phyloP scores from a whole-genome alignment of 2,329 filamentous ascomycete species.

The Sporothrix sp. region DNA sequence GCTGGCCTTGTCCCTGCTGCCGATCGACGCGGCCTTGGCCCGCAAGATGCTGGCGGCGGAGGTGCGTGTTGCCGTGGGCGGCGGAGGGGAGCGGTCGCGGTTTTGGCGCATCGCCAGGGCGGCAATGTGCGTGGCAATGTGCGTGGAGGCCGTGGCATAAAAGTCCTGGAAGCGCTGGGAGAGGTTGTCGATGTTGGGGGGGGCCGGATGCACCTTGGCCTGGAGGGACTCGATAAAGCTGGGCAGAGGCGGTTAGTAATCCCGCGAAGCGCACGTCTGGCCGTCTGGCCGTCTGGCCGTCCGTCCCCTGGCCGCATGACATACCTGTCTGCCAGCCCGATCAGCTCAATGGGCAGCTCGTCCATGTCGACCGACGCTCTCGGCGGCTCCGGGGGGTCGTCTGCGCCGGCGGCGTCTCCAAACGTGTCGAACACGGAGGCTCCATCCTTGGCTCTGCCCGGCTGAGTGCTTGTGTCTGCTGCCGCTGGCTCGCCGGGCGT shows the following conservation, averaged over 20 bases:
- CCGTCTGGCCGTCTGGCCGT: too few species aligned
- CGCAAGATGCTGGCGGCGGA: constrained; percentile 48
- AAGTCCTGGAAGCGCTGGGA: constrained; percentile 91
- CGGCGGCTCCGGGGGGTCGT: constrained; percentile 37
- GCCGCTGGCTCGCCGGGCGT: constrained; percentile 5
- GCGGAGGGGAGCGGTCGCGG: constrained; percentile 52
- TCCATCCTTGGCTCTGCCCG: constrained; percentile 18
- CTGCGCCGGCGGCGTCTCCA: constrained; percentile 30
- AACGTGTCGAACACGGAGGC: constrained; percentile 36
- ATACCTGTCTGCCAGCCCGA: constrained; percentile 81
- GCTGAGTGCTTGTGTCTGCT: not conserved
- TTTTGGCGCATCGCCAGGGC: constrained; percentile 65
- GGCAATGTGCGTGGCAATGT: constrained; percentile 80
- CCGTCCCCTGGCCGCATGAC: too few species aligned
- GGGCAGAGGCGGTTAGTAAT: not conserved
- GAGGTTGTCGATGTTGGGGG: constrained; percentile 72
- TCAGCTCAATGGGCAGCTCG: constrained; percentile 86
- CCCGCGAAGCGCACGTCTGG: too few species aligned
- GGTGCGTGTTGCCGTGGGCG: constrained; percentile 44
- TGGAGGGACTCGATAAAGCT: constrained; percentile 87
- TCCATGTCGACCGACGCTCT: constrained; percentile 63
- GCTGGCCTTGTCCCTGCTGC: constrained; percentile 41
- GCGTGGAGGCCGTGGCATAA: constrained; percentile 68
- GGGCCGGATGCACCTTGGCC: constrained; percentile 75
- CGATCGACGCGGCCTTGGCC: constrained; percentile 44